phyloP scores from a whole-genome alignment of 2,329 filamentous ascomycete genomes.

The Rhynchosporium graminicola region DNA sequence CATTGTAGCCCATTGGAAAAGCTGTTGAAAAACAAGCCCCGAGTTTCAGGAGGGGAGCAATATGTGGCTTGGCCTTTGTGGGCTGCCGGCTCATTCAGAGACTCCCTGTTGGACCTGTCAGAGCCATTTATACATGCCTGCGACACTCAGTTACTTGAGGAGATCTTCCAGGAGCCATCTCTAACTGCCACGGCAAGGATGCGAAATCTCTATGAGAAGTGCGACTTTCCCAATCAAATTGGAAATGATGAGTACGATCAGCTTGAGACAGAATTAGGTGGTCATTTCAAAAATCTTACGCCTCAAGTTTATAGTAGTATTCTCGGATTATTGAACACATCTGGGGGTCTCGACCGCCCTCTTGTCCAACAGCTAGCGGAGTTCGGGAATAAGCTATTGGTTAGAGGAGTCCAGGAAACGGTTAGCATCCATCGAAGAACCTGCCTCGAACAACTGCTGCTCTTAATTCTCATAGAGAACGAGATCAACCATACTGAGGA shows the following conservation, averaged over 20 bases:
- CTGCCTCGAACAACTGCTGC: slow-evolving; percentile 77
- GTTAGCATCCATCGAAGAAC: slow-evolving; percentile 71
- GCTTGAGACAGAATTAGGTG: slow-evolving; percentile 68
- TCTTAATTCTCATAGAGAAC: slow-evolving; percentile 84
- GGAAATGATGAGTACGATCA: slow-evolving; percentile 77
- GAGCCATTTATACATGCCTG: slow-evolving; percentile 69
- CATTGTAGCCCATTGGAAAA: slow-evolving; percentile 78
- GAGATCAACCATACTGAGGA: slow-evolving; percentile 76
- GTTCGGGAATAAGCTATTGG: slow-evolving; percentile 73
- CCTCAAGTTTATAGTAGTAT: slow-evolving; percentile 56
- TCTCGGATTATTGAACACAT: slow-evolving; percentile 48
- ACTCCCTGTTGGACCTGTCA: slow-evolving; percentile 71
- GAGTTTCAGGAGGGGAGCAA: slow-evolving; percentile 52
- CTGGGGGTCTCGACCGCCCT: slow-evolving; percentile 39
- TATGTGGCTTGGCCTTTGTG: slow-evolving; percentile 64
- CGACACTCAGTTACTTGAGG: slow-evolving; percentile 65
- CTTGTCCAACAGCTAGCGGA: slow-evolving; percentile 59
- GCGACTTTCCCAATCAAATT: slow-evolving; percentile 75
- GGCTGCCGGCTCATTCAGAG: slow-evolving; percentile 69
- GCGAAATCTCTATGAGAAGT: slow-evolving; percentile 74
- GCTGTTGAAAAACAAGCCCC: slow-evolving; percentile 65
- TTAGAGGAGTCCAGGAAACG: slow-evolving; percentile 78
- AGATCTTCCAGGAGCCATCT: slow-evolving; percentile 73
- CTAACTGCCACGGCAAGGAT: slow-evolving; percentile 73
- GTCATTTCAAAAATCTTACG: slow-evolving; percentile 61